phyloP scores from a whole-genome alignment of 2,329 filamentous ascomycete species.

The Monosporascus ibericus region DNA sequence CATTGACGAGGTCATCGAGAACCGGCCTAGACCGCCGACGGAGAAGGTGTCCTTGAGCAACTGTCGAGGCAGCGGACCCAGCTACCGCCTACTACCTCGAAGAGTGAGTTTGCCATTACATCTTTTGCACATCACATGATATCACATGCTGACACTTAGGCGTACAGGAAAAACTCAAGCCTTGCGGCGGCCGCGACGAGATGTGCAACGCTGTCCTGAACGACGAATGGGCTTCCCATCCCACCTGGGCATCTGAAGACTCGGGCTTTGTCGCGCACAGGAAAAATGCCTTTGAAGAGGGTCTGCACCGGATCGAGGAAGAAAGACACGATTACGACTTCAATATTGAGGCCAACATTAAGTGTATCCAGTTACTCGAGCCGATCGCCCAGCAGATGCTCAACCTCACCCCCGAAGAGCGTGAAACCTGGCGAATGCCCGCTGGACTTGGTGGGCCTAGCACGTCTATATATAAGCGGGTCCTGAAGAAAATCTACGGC shows the following conservation, averaged over 20 bases:
- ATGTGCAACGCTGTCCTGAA: conserved; percentile 91
- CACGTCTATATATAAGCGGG: conserved; percentile 92
- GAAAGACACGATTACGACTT: conserved; percentile 98
- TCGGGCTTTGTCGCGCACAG: conserved; percentile 95
- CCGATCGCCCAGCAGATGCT: conserved; percentile 89
- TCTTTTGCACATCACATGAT: not conserved
- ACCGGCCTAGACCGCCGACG: conserved; percentile 65
- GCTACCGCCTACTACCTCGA: conserved; percentile 87
- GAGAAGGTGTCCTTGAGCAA: conserved; percentile 90
- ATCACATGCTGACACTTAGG: too few relatives aligned
- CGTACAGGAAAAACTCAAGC: conserved; percentile 70
- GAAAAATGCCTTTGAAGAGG: conserved; percentile 94
- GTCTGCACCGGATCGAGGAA: conserved; percentile 91
- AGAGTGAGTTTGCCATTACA: conserved; percentile 40
- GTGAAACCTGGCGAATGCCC: conserved; percentile 71
- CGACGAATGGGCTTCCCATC: conserved; percentile 97
- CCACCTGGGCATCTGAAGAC: conserved; percentile 97
- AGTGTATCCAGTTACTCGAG: conserved; percentile 93
- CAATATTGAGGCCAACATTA: conserved; percentile 90
- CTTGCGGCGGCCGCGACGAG: conserved; percentile 90
- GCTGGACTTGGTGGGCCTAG: conserved; percentile 84
- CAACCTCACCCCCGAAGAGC: conserved; percentile 67
- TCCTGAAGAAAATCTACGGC: conserved; percentile 96
- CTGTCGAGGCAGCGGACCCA: conserved; percentile 90
- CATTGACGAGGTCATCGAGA: conserved; percentile 72